Evolutionary conservation across 352 stramenopile genomes (phyloP).

Genomic region (Phytophthora boehmeriae): DNA sequence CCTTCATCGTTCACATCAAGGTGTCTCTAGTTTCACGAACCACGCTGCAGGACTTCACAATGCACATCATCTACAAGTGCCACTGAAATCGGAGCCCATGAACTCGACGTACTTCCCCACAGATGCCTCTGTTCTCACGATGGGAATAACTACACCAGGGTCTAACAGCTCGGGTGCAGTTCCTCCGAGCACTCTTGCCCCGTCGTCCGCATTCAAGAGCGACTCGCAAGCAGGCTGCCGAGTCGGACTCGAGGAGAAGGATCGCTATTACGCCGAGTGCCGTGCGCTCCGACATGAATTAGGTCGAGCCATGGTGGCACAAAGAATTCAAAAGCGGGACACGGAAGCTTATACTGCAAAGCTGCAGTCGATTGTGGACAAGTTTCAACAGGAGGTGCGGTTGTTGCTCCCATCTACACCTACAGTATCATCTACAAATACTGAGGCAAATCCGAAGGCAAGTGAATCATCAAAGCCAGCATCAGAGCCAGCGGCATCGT

Average conservation of each 20-base stretch:
- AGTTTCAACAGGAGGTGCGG: constrained; percentile 62
- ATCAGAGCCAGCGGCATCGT: neutral
- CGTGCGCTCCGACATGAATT: constrained; percentile 72
- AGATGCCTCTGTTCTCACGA: constrained; percentile 64
- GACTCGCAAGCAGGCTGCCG: constrained; percentile 42
- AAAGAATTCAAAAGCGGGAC: constrained; percentile 50
- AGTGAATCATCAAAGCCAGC: constrained; percentile 7
- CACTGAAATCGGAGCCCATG: constrained; percentile 68
- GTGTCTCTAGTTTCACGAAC: constrained; percentile 16
- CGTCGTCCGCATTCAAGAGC: constrained; percentile 25
- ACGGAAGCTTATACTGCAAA: constrained; percentile 43
- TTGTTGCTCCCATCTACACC: constrained; percentile 40
- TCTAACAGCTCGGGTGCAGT: constrained; percentile 22
- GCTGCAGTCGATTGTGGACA: constrained; percentile 61
- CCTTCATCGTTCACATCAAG: constrained; percentile 32
- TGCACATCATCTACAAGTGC: constrained; percentile 39
- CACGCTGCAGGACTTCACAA: constrained; percentile 24
- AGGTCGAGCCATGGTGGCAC: constrained; percentile 49
- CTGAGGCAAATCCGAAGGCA: neutral
- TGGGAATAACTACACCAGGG: constrained; percentile 37
- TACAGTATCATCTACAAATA: constrained; percentile 5
- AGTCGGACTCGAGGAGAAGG: constrained; percentile 62
- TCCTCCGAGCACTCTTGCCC: constrained; percentile 30
- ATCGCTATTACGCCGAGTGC: constrained; percentile 73
- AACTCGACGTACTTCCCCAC: constrained; percentile 75